A percentile compares a stretch with the other conserved stretches of the same genome.
Evolutionary conservation across 2,329 filamentous ascomycete species (phyloP).

Genomic region (Claviceps sp.): DNA sequence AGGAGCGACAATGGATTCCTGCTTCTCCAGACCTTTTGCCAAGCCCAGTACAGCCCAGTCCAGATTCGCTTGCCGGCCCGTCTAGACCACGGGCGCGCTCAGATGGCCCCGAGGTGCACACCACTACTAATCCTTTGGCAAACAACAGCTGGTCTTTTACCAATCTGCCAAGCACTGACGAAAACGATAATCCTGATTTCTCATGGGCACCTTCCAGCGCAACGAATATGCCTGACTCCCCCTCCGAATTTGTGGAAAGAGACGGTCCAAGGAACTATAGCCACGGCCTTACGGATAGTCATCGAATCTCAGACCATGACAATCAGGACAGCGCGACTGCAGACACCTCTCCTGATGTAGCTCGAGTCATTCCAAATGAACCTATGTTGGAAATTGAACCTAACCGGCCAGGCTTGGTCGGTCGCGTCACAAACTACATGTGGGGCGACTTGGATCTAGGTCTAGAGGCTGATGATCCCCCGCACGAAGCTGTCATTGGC

Average conservation of each 20-base stretch:
- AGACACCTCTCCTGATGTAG: constrained; percentile 4
- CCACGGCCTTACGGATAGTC: neutral
- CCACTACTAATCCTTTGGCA: constrained; percentile 36
- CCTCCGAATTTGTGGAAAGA: neutral
- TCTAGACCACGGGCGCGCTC: constrained; percentile 40
- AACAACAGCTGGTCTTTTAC: constrained; percentile 50
- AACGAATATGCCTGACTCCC: neutral
- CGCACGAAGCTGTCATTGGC: constrained; percentile 13
- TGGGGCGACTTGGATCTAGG: constrained; percentile 40
- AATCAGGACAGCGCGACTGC: neutral
- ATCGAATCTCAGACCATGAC: constrained; percentile 1
- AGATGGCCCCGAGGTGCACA: constrained; percentile 36
- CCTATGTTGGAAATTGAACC: constrained; percentile 6
- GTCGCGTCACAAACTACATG: constrained; percentile 43
- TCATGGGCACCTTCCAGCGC: neutral
- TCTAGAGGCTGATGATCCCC: constrained; percentile 15
- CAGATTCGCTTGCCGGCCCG: constrained; percentile 9
- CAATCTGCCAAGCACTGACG: constrained; percentile 19
- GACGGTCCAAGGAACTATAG: neutral
- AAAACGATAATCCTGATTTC: constrained; percentile 6
- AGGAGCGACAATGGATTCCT: constrained; percentile 10
- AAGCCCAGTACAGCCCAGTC: constrained; percentile 4
- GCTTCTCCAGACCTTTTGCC: constrained; percentile 4
- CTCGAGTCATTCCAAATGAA: constrained; percentile 5
- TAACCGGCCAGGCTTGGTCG: constrained; percentile 15